Base-by-base conservation (phyloP, 805 yeast species). In the Metschnikowia baotianmanensis region DNA sequence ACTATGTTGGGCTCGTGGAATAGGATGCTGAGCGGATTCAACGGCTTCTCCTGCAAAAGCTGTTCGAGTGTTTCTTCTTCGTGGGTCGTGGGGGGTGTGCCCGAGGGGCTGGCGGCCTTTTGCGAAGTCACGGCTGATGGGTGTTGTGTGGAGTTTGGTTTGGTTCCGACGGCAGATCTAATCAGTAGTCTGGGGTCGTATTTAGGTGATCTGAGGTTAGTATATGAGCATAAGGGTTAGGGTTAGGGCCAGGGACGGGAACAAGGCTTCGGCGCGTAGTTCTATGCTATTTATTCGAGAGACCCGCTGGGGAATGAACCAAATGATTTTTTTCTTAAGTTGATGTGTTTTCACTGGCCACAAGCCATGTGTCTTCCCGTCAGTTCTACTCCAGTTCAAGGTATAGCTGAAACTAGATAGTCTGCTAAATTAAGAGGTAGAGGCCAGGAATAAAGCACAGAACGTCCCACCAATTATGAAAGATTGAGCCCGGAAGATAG, bases 81-180 rank as follows among this genome's bases (percentile, higher is more conserved):
- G 29, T 20, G 26, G 42, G 37, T 30, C 31, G 38, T 36, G 33
- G 49, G 43, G 37, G 47, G 46, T 30, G 46, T 53, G 74, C 72
- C 74, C 74, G 48, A 48, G 49, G 72, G 72, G 72, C 72, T 63
- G 39, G 45, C 35, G 30, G 48, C 45, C 34, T 51, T 34, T 44
- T 48, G 48, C 56, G 60, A 59, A 56, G 67, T 59, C 73, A 67
- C 71, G 62, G 55, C 49, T 21, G 25, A 35, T 30, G 38, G 16
- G 26, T 27, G 26, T 25, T 30, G 36, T 21, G 36, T 33, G 26
- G 25, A 12, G 12, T 20, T 17, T n/a, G 19, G 12, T 34, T 40
- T 25, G 41, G 34, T 25, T 34, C 25, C 35, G 46, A 26, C 36
- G 45, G 40, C 56, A 58, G 69, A 64, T 62, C 70, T 64, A 64